Percentiles rank a stretch among this genome's conserved stretches.
Conservation (phyloP, 108 stramenopile species). For the Parietichytrium sp. region DNA sequence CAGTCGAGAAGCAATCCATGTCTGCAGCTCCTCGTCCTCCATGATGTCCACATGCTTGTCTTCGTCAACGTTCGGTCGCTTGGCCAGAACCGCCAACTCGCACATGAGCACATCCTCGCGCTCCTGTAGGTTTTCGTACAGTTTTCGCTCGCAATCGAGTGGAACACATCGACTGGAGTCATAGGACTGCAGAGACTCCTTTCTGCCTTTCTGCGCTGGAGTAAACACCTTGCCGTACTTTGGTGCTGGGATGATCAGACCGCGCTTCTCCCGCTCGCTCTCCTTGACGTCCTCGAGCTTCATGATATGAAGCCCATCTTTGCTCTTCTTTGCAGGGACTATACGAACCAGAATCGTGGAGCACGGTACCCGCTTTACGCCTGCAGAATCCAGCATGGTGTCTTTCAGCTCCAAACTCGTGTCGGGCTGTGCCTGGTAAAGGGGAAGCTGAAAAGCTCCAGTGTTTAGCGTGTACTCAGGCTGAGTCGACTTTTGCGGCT, state of each 20-base stretch:
- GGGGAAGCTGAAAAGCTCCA: neutral
- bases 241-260: neutral
- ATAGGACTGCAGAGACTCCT: too few relatives aligned
- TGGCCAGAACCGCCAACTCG: neutral
- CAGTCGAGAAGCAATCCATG: neutral
- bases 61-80: neutral
- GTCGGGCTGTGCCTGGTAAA: conserved; percentile 1
- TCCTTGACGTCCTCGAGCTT: neutral
- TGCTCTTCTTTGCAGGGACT: conserved; percentile 17
- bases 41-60: conserved; percentile 34
- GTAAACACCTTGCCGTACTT: neutral
- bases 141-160: neutral
- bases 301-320: conserved; percentile 11
- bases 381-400: neutral
- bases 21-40: conserved; percentile 22
- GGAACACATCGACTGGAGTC: conserved; percentile 16
- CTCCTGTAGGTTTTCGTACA: conserved; percentile 4
- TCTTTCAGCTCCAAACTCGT: neutral
- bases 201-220: neutral
- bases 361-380: neutral
- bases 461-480: neutral
- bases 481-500: neutral
- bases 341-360: conserved; percentile 13
- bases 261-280: neutral
- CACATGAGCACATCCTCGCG: conserved; percentile 20